Percentiles rank a stretch among this genome's conserved stretches.
Conservation (phyloP, 208 protist species). For the Paratrypanosoma confusum region DNA sequence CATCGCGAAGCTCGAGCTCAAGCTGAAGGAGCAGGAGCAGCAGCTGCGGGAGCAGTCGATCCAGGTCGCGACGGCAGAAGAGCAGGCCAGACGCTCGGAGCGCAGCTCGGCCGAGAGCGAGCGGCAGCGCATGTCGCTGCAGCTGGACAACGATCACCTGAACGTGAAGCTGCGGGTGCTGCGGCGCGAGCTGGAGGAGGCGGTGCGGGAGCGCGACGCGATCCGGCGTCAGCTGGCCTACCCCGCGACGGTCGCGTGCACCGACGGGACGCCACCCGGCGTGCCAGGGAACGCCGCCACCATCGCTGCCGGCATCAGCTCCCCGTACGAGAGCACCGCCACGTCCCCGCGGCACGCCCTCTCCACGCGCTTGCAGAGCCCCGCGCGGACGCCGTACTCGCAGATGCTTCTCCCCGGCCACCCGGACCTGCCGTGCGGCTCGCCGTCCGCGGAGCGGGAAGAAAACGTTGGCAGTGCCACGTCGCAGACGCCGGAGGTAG, state of each 20-base stretch:
- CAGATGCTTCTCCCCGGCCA: too few species aligned
- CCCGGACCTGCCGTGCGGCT: too few species aligned
- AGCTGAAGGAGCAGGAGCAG: not conserved
- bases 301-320: not conserved
- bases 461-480: too few species aligned
- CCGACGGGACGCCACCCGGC: too few species aligned
- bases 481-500: too few species aligned
- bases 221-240: too few species aligned
- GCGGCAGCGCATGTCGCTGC: not conserved
- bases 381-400: too few species aligned
- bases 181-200: not conserved
- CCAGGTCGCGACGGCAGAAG: not conserved
- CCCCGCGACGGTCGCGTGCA: too few species aligned
- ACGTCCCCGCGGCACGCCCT: not conserved
- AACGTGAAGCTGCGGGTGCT: conserved; percentile 1
- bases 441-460: too few species aligned
- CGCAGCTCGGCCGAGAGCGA: not conserved
- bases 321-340: not conserved
- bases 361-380: not conserved
- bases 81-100: not conserved
- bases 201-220: not conserved
- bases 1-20: not conserved
- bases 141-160: conserved; percentile 4
- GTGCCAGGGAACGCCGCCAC: too few species aligned
- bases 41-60: not conserved